Conservation (phyloP, 2,329 filamentous ascomycete species). For the Lasiodiplodia sp. region DNA sequence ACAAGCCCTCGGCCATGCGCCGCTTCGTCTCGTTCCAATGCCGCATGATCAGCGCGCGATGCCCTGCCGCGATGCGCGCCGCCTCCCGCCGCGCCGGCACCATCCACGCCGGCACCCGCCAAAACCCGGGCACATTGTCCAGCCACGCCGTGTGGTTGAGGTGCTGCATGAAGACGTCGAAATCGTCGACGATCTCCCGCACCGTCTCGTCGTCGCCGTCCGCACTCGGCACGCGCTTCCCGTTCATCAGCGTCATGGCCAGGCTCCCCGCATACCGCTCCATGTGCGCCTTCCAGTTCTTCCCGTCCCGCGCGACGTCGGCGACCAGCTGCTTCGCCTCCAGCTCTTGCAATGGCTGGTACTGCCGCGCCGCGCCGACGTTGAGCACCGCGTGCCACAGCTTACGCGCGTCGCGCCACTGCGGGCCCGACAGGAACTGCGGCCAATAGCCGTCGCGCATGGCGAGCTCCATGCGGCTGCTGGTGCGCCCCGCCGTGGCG, state of each 20-base stretch:
- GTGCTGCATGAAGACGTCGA: not conserved
- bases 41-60: constrained; percentile 45
- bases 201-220: not conserved
- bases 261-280: constrained; percentile 1
- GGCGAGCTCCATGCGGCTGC: constrained; percentile 3
- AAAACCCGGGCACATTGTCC: constrained; percentile 55
- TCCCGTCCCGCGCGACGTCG: not conserved
- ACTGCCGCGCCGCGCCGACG: constrained; percentile 23
- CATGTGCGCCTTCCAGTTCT: not conserved
- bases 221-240: not conserved
- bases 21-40: constrained; percentile 34
- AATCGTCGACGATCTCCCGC: constrained; percentile 3
- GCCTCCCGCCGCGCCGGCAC: constrained; percentile 50
- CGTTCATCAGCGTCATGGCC: constrained; percentile 21
- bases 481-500: not conserved
- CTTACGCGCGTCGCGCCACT: constrained; percentile 29
- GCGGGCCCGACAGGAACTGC: not conserved
- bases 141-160: constrained; percentile 34
- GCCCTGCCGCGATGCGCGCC: constrained; percentile 35
- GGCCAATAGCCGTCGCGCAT: constrained; percentile 13
- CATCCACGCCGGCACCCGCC: constrained; percentile 43
- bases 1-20: constrained; percentile 3
- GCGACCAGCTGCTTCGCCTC: constrained; percentile 21
- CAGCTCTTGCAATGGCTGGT: constrained; percentile 26
- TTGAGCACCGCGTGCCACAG: constrained; percentile 29